A percentile compares a stretch with the other conserved stretches of the same genome.
These are phyloP conservation scores for Pyrenula massariospora DNA, from an alignment of 495 filamentous ascomycete genomes.

Conservation along the genomic window DNA sequence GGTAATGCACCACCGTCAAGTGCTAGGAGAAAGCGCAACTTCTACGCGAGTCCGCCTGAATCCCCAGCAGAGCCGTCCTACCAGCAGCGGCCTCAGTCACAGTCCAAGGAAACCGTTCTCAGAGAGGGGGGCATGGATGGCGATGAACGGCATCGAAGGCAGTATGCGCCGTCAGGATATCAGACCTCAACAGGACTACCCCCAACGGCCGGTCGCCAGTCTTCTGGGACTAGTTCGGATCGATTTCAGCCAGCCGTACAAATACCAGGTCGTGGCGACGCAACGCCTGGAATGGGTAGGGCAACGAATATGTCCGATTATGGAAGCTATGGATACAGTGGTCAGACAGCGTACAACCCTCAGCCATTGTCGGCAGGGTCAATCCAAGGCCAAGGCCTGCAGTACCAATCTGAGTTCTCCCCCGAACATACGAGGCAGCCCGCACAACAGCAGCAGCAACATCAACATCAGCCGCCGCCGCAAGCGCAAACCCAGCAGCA, in stretches of 20 bases:
- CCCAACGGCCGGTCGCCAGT: conserved; percentile 10
- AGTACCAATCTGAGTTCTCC: conserved; percentile 9
- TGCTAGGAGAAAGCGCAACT: background rate
- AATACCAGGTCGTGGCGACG: background rate
- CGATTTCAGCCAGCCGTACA: conserved; percentile 21
- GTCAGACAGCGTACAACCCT: conserved; percentile 4
- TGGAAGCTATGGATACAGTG: conserved; percentile 34
- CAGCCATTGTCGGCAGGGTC: conserved; percentile 24
- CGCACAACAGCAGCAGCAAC: conserved; percentile 1
- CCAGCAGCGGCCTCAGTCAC: background rate
- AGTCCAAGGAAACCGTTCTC: background rate
- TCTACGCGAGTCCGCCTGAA: background rate
- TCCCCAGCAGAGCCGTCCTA: background rate
- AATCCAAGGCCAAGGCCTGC: conserved; percentile 18
- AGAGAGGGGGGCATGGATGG: conserved; percentile 56
- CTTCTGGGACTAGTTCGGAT: conserved; percentile 16
- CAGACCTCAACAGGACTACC: conserved; percentile 13
- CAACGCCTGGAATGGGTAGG: background rate
- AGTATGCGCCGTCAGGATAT: conserved; percentile 48
- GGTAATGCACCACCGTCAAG: background rate
- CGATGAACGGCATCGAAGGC: conserved; percentile 53
- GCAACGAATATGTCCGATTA: conserved; percentile 15
- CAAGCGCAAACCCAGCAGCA: conserved; percentile 12
- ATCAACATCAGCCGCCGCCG: conserved; percentile 9
- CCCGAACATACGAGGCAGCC: background rate